phyloP scores from a whole-genome alignment of 2,329 filamentous ascomycete genomes.

The Rugonectria rugulosa region DNA sequence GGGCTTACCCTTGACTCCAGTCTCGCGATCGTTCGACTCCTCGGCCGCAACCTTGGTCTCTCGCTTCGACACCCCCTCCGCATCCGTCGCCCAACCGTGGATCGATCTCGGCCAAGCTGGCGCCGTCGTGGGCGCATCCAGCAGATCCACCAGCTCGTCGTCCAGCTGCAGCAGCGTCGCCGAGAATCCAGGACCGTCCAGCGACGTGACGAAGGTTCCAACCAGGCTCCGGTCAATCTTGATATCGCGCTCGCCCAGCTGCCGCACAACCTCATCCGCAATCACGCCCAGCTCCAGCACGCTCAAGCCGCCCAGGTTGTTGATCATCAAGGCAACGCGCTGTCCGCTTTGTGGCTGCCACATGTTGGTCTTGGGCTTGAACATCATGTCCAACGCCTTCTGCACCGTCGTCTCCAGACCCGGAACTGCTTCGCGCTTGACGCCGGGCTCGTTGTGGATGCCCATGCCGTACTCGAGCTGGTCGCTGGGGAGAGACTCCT shows the following conservation, averaged over 20 bases:
- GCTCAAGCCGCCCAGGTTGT: conserved; percentile 36
- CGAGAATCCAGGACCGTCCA: conserved; percentile 36
- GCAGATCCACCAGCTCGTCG: conserved; percentile 26
- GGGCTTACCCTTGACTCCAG: conserved; percentile 28
- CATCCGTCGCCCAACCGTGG: conserved; percentile 29
- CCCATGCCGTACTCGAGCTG: conserved; percentile 38
- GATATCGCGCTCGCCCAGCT: conserved; percentile 18
- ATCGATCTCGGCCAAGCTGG: conserved; percentile 35
- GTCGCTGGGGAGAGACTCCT: conserved; percentile 28
- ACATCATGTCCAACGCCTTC: conserved; percentile 33
- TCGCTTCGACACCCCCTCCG: conserved; percentile 22
- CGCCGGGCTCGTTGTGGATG: conserved; percentile 38
- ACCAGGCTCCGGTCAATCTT: conserved; percentile 29
- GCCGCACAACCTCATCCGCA: conserved; percentile 32
- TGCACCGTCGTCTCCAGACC: conserved; percentile 27
- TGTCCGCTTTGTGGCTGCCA: conserved; percentile 31
- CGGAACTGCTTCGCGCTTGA: conserved; percentile 28
- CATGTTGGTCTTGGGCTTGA: conserved; percentile 31
- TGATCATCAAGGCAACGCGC: conserved; percentile 32
- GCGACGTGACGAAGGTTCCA: conserved; percentile 35
- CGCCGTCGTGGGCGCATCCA: conserved; percentile 33
- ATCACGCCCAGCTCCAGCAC: conserved; percentile 35
- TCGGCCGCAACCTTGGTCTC: conserved; percentile 12
- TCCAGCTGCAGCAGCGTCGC: conserved; percentile 32
- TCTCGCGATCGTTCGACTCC: conserved; percentile 22